Evolutionary conservation across 2,329 filamentous ascomycete genomes (phyloP), one percentile per base, ranked within the genome.

Genomic region (Alternaria burnsii): DNA sequence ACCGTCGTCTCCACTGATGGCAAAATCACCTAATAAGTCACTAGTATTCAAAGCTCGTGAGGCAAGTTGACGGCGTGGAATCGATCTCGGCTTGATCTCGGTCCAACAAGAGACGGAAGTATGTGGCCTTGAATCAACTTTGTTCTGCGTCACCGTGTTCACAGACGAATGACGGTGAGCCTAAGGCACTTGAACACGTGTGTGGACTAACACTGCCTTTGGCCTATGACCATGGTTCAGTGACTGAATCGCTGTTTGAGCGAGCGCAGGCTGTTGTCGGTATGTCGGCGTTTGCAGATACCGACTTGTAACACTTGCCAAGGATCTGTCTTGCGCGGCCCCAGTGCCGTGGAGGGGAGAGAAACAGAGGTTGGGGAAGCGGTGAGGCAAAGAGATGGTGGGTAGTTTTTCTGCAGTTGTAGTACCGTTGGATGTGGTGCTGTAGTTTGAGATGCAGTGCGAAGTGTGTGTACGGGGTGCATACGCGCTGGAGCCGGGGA

Each of bases 231-330:
- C 46, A 50, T 26, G 30, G 20, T 50, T 50, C 46, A 50, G 20
- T 22, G 41, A 42, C 3, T 12, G 44, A 43, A 16, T 44, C 36
- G 30, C 38, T 22, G 38, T 51, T 50, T 38, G 46, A 20, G 46
- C 32, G 20, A 50, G 46, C 24, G 46, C 46, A 36, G 36, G 18
- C 20, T 32, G 40, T n/a, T 34, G 26, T 65, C 62, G 62, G 65
- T 42, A 30, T 46, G 48, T 67, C 65, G 65, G 65, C 36, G 42
- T 9, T 58, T 55, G 42, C 5, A 4, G 38, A 3, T 11, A 34
- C 65, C 62, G 62, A 64, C 52, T 36, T 38, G 46, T 46, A 47
- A 54, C 41, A 28, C 30, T 47, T 56, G 52, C 41, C 36, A 53
- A 53, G 51, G 51, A 18, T 1, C 24, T 34, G 28, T 20, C 36